Evolutionary conservation across 2,329 filamentous ascomycete species (phyloP).

Genomic region (Beauveria australis): DNA sequence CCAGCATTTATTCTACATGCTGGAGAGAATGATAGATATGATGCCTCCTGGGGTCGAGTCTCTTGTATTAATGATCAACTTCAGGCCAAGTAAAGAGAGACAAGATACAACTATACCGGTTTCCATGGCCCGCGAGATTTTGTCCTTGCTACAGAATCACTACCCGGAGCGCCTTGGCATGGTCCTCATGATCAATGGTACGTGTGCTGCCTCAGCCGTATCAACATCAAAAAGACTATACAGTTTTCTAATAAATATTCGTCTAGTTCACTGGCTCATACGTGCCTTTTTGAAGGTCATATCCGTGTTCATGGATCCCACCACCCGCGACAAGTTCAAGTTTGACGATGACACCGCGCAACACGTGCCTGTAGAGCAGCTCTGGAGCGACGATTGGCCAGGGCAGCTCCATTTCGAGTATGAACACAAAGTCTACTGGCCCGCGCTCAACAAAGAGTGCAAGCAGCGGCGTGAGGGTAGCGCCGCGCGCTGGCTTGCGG

Average conservation of each 20-base stretch:
- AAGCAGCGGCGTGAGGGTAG: slow-evolving; percentile 55
- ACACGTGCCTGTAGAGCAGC: slow-evolving; percentile 72
- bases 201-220: slow-evolving; percentile 17
- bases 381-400: slow-evolving; percentile 66
- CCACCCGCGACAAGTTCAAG: slow-evolving; percentile 90
- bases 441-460: slow-evolving; percentile 66
- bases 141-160: slow-evolving; percentile 88
- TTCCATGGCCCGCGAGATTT: slow-evolving; percentile 69
- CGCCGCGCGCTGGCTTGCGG: slow-evolving; percentile 65
- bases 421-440: slow-evolving; percentile 84
- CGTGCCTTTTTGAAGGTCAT: slow-evolving; percentile 94
- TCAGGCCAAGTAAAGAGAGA: slow-evolving; percentile 68
- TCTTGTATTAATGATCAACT: slow-evolving; percentile 82
- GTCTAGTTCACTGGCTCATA: slow-evolving; percentile 72
- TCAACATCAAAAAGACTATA: too few species aligned
- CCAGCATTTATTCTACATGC: slow-evolving; percentile 91
- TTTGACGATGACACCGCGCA: slow-evolving; percentile 88
- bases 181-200: slow-evolving; percentile 83
- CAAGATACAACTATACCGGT: slow-evolving; percentile 67
- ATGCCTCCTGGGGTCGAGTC: slow-evolving; percentile 84
- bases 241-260: slow-evolving; percentile 23
- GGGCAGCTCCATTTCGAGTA: slow-evolving; percentile 86
- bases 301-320: slow-evolving; percentile 89
- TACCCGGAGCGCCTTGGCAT: slow-evolving; percentile 88
- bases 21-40: slow-evolving; percentile 81